Base-by-base conservation (phyloP, 306 rosid species). In the Rubus idaeus region DNA sequence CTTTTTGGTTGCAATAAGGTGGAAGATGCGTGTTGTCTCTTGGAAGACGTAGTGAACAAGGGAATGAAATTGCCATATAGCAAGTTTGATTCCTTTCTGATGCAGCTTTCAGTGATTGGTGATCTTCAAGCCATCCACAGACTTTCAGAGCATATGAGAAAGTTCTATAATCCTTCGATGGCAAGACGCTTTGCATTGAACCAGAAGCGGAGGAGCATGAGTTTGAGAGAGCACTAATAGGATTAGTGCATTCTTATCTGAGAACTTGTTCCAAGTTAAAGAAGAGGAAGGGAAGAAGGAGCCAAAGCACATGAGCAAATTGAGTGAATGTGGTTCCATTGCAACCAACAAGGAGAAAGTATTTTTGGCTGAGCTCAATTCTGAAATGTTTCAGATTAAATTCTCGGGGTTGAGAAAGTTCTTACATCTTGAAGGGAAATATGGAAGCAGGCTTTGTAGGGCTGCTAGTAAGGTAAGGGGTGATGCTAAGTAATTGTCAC, bases 141-240 rank as follows among this genome's bases (percentile, higher is more conserved):
- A 84, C 92, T 94, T 40, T 94, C 97, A 5, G 89, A 86, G 39
- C 97, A 92, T 70, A 92, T 92, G 97, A 94, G 91, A 61, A 89
- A 76, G 78, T 92, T 89, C 82, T 94, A 94, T 79, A 94, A 94
- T 86, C 93, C 86, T 79, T 86, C 90, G 26, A 90, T 94, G 97
- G 96, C 91, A 37, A 87, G 95, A 63, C 95, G 98, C 4, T 84
- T 83, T 83, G 90, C 94, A 11, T 74, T 88, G 79, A 83, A 90
- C 46, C 89, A 94, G 87, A 90, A 90, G 79, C 89, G 93, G 9
- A 89, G 57, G 87, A 91, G 96, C 83, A 74, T 72, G 74, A 88
- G 91, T 77, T 85, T 94, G 86, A 86, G 96, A 85, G 93, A 83
- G 71, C 86, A 81, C 75, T 90, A 68, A 74, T 35, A 70, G 5